A percentile compares a stretch with the other conserved stretches of the same genome.
Conservation (phyloP, 257 asterid genomes). For the Mentha longifolia region DNA sequence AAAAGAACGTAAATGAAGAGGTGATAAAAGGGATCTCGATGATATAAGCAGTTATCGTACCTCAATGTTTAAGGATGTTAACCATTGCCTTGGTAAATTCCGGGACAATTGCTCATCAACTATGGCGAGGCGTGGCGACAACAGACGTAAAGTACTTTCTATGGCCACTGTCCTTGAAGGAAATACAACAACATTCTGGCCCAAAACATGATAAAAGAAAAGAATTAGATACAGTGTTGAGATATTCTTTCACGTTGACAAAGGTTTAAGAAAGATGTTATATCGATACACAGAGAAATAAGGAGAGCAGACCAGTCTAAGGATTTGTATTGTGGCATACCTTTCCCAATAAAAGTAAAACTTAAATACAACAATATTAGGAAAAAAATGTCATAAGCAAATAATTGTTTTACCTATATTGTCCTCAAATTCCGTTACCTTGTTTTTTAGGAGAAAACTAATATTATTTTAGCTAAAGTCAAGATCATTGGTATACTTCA, state of each 20-base stretch:
- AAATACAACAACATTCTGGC: slow-evolving; percentile 21
- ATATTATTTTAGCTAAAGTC: background rate
- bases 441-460: background rate
- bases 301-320: background rate
- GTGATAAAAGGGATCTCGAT: slow-evolving; percentile 13
- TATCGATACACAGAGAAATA: slow-evolving; percentile 4
- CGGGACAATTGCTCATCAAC: slow-evolving; percentile 26
- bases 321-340: background rate
- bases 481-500: background rate
- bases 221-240: slow-evolving; percentile 1
- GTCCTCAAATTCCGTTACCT: background rate
- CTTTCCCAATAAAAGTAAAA: background rate
- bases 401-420: background rate
- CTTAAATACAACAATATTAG: background rate
- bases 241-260: background rate
- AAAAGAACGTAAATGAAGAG: slow-evolving; percentile 23
- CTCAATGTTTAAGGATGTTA: slow-evolving; percentile 14
- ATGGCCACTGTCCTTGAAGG: slow-evolving; percentile 25
- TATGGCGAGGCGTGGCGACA: slow-evolving; percentile 20
- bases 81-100: slow-evolving; percentile 16
- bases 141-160: slow-evolving; percentile 18
- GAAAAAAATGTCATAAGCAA: background rate
- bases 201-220: background rate
- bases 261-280: background rate
- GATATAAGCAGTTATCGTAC: slow-evolving; percentile 24